Conservation (phyloP, 2,329 filamentous ascomycete species). For the Aspergillus ochraceoroseus region DNA sequence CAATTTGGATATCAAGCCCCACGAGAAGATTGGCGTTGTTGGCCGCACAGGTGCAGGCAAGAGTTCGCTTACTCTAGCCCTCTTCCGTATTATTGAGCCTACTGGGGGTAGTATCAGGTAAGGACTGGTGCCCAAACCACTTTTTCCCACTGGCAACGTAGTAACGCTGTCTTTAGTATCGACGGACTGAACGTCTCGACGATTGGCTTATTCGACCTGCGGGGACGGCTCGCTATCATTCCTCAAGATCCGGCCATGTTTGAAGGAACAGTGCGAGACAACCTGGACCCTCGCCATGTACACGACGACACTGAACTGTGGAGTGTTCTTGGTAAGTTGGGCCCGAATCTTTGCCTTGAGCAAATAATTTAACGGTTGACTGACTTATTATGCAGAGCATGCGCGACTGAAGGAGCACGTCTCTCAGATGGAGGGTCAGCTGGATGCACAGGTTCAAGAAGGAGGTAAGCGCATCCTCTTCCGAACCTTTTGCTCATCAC, state of each 20-base stretch:
- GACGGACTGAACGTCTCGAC: slow-evolving; percentile 83
- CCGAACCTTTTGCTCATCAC: slow-evolving; percentile 5
- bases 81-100: slow-evolving; percentile 95
- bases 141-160: slow-evolving; percentile 5
- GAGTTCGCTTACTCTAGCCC: slow-evolving; percentile 81
- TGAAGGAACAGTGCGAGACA: slow-evolving; percentile 87
- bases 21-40: slow-evolving; percentile 97
- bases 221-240: slow-evolving; percentile 88
- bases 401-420: slow-evolving; percentile 90
- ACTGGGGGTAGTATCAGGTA: slow-evolving; percentile 66
- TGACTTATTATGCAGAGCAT: slow-evolving; percentile 62
- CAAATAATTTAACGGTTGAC: slow-evolving; percentile 15
- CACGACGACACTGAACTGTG: slow-evolving; percentile 96
- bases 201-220: slow-evolving; percentile 84
- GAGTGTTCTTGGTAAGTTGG: slow-evolving; percentile 77
- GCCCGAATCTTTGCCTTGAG: slow-evolving; percentile 11
- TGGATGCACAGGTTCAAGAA: slow-evolving; percentile 89
- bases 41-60: slow-evolving; percentile 95
- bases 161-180: slow-evolving; percentile 53
- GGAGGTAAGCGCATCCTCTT: slow-evolving; percentile 60
- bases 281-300: slow-evolving; percentile 88
- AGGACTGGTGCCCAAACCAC: slow-evolving; percentile 16
- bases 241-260: slow-evolving; percentile 96
- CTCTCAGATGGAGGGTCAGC: slow-evolving; percentile 74
- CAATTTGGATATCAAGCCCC: slow-evolving; percentile 84